Percentiles rank a stretch among this genome's conserved stretches.
Evolutionary conservation across 495 filamentous ascomycete species (phyloP).

Genomic region (Daldinia loculata): DNA sequence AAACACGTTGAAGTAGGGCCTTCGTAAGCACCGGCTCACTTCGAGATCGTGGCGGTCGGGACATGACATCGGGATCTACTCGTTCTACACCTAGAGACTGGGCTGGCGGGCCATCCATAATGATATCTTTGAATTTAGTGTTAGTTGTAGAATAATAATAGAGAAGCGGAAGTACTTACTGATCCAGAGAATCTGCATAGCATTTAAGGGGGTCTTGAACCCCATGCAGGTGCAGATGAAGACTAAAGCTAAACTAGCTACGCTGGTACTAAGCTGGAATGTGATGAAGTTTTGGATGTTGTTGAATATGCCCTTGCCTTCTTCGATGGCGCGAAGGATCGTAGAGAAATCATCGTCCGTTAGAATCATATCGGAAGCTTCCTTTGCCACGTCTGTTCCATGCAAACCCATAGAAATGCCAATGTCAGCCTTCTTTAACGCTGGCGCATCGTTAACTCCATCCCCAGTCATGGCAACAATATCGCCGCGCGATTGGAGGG

Average conservation of each 20-base stretch:
- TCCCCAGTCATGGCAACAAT: slow-evolving; percentile 99
- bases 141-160: slow-evolving; percentile 16
- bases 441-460: slow-evolving; percentile 96
- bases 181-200: slow-evolving; percentile 99
- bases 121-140: slow-evolving; percentile 73
- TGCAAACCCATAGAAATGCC: slow-evolving; percentile 96
- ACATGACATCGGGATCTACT: slow-evolving; percentile 95
- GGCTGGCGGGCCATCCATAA: slow-evolving; percentile 98
- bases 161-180: slow-evolving; percentile 67
- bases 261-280: slow-evolving; percentile 97
- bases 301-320: slow-evolving; percentile 99
- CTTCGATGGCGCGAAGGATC: slow-evolving; percentile 94
- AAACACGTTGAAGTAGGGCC: slow-evolving; percentile 79
- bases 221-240: slow-evolving; percentile 90
- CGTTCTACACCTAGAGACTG: slow-evolving; percentile 97
- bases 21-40: slow-evolving; percentile 87
- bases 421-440: slow-evolving; percentile 96
- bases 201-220: slow-evolving; percentile 92
- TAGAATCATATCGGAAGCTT: slow-evolving; percentile 99
- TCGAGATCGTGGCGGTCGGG: slow-evolving; percentile 82
- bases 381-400: slow-evolving; percentile 97
- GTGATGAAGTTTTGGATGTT: slow-evolving; percentile 99
- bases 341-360: slow-evolving; percentile 99
- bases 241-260: slow-evolving; percentile 90
- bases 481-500: slow-evolving; percentile 90